phyloP scores from a whole-genome alignment of 106 monocot species.

The Posidonia australis region DNA sequence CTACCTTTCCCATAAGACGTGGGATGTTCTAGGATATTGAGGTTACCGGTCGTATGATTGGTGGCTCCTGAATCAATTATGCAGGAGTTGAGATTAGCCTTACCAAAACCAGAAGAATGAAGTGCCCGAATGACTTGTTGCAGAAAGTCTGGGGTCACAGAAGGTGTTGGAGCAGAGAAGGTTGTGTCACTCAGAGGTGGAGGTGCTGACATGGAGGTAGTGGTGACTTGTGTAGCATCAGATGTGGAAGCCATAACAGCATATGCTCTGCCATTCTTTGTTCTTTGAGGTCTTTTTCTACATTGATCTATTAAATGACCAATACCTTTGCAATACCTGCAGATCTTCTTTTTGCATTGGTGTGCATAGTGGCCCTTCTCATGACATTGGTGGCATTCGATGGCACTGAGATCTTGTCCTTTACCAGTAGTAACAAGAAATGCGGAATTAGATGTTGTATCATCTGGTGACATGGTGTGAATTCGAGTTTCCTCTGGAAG shows the following conservation, averaged over 20 bases:
- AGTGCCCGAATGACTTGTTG: conserved; percentile 7
- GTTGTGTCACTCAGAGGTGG: neutral
- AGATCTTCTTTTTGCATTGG: neutral
- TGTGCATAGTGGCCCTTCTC: neutral
- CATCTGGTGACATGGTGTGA: conserved; percentile 1
- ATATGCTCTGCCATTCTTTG: neutral
- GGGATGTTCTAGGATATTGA: neutral
- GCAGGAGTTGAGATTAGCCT: neutral
- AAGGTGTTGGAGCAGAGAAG: too few relatives aligned
- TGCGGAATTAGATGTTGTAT: neutral
- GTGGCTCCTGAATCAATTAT: conserved; percentile 4
- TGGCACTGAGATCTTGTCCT: too few relatives aligned
- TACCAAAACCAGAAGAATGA: conserved; percentile 7
- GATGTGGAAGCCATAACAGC: neutral
- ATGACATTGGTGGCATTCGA: too few relatives aligned
- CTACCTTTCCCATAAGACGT: neutral
- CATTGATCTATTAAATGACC: conserved; percentile 11
- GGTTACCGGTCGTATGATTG: conserved; percentile 5
- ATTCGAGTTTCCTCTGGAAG: conserved; percentile 7
- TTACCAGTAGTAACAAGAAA: neutral
- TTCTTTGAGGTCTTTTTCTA: neutral
- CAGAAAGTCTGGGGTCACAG: too few relatives aligned
- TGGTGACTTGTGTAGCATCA: neutral
- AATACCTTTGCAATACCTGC: conserved; percentile 6
- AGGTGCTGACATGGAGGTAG: too few relatives aligned